Evolutionary conservation across 495 filamentous ascomycete species (phyloP), one percentile per base, ranked within the genome.

Genomic region (Daldinia grandis): DNA sequence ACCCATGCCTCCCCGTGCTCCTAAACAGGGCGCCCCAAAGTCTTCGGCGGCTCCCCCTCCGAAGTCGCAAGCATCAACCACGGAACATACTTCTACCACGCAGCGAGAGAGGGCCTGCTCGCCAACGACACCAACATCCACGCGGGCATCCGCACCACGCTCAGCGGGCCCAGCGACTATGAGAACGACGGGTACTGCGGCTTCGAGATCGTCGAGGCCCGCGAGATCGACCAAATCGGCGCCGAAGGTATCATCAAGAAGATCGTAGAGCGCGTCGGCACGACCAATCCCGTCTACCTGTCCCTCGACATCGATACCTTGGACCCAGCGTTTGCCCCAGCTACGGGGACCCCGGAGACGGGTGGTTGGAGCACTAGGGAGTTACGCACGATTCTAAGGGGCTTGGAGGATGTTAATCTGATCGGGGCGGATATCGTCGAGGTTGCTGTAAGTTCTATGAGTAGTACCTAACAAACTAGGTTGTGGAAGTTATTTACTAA

Each of bases 71-170:
- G 74, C 64, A 93, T 95, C 80, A 96, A 91, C 76, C 93, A 97
- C 78, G 93, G 93, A 6, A 91, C 86, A 24, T 94, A 95, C 84
- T 95, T 96, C 83, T 93, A 92, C 84, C 87, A 93, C 72, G 93
- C 93, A 1, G 85, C 88, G 58, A 87, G 86, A 15, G 92, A 95
- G 78, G 91, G 91, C 0, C 78, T 95, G 44, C 90, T 95, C 54
- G 80, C 84, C 25, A 92, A 93, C 76, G 83, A 87, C 61, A 91
- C 87, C 15, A 81, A 79, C 69, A 88, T 93, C 25, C 93, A 95
- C 78, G 93, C 92, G 1, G 92, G 93, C 1, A 86, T 95, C 58
- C 85, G 92, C 21, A 95, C 91, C 0, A 84, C 92, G 6, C 80
- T 95, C 17, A 88, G 87, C 7, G 92, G 92, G 19, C 85, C 86